Base-by-base conservation (phyloP, 768 basidiomycete species). In the Megacollybia marginata region DNA sequence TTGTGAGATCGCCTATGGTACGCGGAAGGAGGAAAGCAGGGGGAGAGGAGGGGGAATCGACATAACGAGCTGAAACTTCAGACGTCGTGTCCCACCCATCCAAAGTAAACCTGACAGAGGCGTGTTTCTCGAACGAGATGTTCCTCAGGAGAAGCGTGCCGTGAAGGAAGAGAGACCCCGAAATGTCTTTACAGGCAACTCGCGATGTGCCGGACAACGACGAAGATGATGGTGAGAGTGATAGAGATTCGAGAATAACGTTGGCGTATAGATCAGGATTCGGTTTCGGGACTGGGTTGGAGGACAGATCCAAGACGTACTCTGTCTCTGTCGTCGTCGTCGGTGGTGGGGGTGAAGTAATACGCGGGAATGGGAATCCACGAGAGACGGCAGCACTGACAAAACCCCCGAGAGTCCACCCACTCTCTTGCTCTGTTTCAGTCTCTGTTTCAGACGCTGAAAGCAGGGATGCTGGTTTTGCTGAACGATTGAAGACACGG, bases 71-170 rank as follows among this genome's bases (percentile, higher is more conserved):
- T 40, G 65, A 53, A 32, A 96, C 92, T 62, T 98, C 95, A 40
- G 82, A 85, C 1, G 89, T 88, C 3, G 94, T 98, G 54, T 86
- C 81, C 95, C 95, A 98, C 44, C 87, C 82, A 64, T 97, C 95
- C 44, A 95, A 72, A 1, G 95, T 97, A 63, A 94, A 98, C 1
- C 94, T 73, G 1, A 96, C 75, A 0, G 79, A 82, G 43, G 97
- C 84, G 47, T 78, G 73, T 67, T 98, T 98, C 63, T 88, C 83
- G 54, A 88, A 98, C 0, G 88, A 71, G 48, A 96, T 56, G 63
- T 98, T 97, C 55, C 84, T 79, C 16, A 92, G 91, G 45, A 91
- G 76, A 49, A 96, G 67, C 8, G 86, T 80, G 6, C 95, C 95
- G 2, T 74, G 69, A 12, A 96, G 74, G 2, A 74, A 69, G 5